Evolutionary conservation across 306 rosid species (phyloP).

Genomic region (Inga laurina): DNA sequence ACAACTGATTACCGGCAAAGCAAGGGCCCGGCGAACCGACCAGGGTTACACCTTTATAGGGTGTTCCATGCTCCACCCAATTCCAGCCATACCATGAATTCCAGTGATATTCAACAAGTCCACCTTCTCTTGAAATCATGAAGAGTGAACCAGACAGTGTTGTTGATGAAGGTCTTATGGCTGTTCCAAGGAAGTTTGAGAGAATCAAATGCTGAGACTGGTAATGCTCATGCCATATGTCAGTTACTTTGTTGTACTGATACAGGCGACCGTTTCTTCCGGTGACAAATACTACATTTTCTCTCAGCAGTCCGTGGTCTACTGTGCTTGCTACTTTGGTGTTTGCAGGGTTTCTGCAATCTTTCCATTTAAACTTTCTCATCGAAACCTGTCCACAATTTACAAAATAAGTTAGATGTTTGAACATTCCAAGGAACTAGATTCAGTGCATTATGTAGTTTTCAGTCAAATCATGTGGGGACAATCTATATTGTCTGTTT

Average conservation of each 20-base stretch:
- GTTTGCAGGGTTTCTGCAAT: slow-evolving; percentile 70
- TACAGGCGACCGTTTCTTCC: slow-evolving; percentile 83
- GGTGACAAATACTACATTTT: slow-evolving; percentile 68
- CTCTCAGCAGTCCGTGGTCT: slow-evolving; percentile 84
- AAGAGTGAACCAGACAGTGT: slow-evolving; percentile 81
- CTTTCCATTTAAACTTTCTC: slow-evolving; percentile 93
- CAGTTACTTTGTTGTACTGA: slow-evolving; percentile 89
- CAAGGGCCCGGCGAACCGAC: slow-evolving; percentile 84
- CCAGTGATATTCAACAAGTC: slow-evolving; percentile 91
- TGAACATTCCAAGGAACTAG: neutral
- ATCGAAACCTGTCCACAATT: slow-evolving; percentile 57
- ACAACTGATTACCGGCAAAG: slow-evolving; percentile 66
- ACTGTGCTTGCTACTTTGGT: slow-evolving; percentile 65
- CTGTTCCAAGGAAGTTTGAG: slow-evolving; percentile 74
- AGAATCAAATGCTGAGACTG: slow-evolving; percentile 87
- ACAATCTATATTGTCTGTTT: neutral
- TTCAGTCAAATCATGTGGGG: neutral
- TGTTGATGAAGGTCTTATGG: slow-evolving; percentile 58
- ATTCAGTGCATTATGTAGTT: neutral
- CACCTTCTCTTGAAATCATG: slow-evolving; percentile 82
- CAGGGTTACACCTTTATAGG: slow-evolving; percentile 65
- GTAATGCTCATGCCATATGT: slow-evolving; percentile 89
- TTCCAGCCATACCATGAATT: slow-evolving; percentile 75
- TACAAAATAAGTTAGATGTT: neutral
- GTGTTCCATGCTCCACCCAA: slow-evolving; percentile 96